These are phyloP conservation scores for Ceratobasidium sp. DNA, from an alignment of 1,284 basidiomycete genomes.

Conservation along the genomic window DNA sequence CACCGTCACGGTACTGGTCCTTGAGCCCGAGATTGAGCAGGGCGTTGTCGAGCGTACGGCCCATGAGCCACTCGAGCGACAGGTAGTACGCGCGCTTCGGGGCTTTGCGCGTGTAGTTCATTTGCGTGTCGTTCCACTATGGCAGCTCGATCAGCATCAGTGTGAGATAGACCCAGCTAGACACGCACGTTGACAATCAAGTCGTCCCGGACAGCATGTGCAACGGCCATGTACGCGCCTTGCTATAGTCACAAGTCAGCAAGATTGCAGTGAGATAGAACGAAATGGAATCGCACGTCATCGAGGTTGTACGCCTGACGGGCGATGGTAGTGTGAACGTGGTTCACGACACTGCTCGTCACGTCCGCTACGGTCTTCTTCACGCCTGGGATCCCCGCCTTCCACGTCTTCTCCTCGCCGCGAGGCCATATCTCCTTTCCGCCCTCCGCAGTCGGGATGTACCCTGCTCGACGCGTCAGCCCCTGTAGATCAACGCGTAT, in stretches of 20 bases:
- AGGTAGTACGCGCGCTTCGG: conserved; percentile 79
- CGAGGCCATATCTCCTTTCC: conserved; percentile 87
- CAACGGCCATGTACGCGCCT: conserved; percentile 82
- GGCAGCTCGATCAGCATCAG: conserved; percentile 16
- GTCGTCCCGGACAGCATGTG: conserved; percentile 84
- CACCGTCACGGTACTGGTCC: conserved; percentile 72
- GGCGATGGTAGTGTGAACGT: conserved; percentile 86
- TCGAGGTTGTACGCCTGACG: conserved; percentile 90
- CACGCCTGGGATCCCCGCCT: conserved; percentile 67
- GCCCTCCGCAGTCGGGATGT: conserved; percentile 72
- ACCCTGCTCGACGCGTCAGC: conserved; percentile 60
- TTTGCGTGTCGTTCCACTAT: conserved; percentile 78
- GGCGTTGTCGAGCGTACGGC: conserved; percentile 87
- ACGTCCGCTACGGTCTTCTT: conserved; percentile 62
- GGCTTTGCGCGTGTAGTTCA: conserved; percentile 71
- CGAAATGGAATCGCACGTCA: conserved; percentile 58
- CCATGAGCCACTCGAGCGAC: conserved; percentile 88
- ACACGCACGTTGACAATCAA: conserved; percentile 67
- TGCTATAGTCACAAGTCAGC: conserved; percentile 41
- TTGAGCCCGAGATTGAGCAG: conserved; percentile 89
- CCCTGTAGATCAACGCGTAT: conserved; percentile 2
- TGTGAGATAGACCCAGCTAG: neutral
- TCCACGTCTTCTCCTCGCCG: conserved; percentile 85
- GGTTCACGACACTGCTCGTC: conserved; percentile 82
- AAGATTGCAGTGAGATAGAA: neutral